Conservation (phyloP, 2,329 filamentous ascomycete genomes). For the Aspergillus brunneoviolaceus region DNA sequence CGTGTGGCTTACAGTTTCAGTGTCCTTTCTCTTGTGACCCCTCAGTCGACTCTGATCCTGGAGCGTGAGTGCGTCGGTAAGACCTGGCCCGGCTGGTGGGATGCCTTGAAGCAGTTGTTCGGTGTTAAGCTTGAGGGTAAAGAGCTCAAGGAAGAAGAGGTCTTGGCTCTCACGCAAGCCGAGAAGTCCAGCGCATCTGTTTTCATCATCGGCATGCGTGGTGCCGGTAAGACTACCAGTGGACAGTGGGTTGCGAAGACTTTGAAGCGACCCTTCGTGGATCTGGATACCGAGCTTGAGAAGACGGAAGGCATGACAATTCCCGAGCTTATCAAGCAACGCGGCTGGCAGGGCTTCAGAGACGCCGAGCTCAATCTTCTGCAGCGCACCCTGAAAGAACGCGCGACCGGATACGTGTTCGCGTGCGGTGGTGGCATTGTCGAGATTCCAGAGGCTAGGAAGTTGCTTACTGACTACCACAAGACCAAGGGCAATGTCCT, state of each 20-base stretch:
- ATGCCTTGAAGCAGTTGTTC: conserved; percentile 77
- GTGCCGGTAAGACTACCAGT: conserved; percentile 92
- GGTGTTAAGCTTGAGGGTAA: conserved; percentile 72
- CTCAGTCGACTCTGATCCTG: conserved; percentile 70
- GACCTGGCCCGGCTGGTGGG: conserved; percentile 99
- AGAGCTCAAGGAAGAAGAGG: conserved; percentile 52
- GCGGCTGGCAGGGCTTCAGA: conserved; percentile 87
- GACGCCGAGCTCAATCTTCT: conserved; percentile 74
- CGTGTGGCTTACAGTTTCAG: conserved; percentile 98
- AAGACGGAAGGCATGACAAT: conserved; percentile 71
- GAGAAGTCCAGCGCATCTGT: conserved; percentile 63
- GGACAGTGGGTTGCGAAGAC: conserved; percentile 79
- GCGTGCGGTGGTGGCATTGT: conserved; percentile 94
- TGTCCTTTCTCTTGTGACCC: conserved; percentile 73
- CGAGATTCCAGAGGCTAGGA: conserved; percentile 75
- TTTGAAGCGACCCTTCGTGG: conserved; percentile 74
- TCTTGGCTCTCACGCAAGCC: conserved; percentile 37
- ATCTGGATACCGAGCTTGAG: conserved; percentile 87
- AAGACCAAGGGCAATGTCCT: conserved; percentile 79
- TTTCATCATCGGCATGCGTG: conserved; percentile 95
- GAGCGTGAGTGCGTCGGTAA: conserved; percentile 94
- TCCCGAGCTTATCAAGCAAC: conserved; percentile 75
- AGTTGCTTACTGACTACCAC: conserved; percentile 71
- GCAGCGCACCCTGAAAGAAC: conserved; percentile 70
- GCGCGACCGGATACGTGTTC: conserved; percentile 74